Conservation (phyloP, 306 rosid genomes). For the Rosa multiflora region DNA sequence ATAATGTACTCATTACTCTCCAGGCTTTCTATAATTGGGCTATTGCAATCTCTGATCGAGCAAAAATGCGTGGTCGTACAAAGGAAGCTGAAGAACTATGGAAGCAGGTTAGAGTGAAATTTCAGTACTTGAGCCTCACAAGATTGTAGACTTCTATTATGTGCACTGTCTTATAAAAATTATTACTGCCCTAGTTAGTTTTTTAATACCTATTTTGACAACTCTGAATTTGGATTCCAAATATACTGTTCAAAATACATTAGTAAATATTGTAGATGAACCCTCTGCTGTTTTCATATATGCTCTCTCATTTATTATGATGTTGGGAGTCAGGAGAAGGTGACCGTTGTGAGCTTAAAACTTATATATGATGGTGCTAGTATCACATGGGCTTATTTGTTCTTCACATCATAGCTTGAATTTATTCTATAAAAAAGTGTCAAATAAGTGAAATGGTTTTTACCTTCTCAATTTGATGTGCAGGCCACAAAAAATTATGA, state of each 20-base stretch:
- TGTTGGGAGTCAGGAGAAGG: neutral
- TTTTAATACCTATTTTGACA: neutral
- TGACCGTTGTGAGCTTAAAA: slow-evolving; percentile 8
- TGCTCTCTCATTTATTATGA: neutral
- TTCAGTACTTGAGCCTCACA: slow-evolving; percentile 24
- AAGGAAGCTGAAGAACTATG: slow-evolving; percentile 99
- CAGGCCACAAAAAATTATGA: slow-evolving; percentile 96
- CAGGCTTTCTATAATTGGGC: slow-evolving; percentile 99
- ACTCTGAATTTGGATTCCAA: neutral
- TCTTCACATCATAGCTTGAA: neutral
- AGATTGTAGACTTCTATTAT: slow-evolving; percentile 3
- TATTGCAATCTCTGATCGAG: slow-evolving; percentile 97
- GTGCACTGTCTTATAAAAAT: neutral
- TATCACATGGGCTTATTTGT: neutral
- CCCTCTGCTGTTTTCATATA: neutral
- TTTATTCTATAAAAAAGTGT: neutral
- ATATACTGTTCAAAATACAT: neutral
- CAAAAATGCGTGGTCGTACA: slow-evolving; percentile 99
- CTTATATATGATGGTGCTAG: neutral
- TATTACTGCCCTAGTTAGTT: slow-evolving; percentile 6
- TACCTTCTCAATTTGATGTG: slow-evolving; percentile 28
- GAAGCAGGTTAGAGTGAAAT: slow-evolving; percentile 74
- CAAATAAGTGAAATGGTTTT: neutral
- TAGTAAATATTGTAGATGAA: neutral
- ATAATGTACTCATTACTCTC: slow-evolving; percentile 1